Conservation (phyloP, 352 stramenopile genomes). For the Phytophthora litchii region DNA sequence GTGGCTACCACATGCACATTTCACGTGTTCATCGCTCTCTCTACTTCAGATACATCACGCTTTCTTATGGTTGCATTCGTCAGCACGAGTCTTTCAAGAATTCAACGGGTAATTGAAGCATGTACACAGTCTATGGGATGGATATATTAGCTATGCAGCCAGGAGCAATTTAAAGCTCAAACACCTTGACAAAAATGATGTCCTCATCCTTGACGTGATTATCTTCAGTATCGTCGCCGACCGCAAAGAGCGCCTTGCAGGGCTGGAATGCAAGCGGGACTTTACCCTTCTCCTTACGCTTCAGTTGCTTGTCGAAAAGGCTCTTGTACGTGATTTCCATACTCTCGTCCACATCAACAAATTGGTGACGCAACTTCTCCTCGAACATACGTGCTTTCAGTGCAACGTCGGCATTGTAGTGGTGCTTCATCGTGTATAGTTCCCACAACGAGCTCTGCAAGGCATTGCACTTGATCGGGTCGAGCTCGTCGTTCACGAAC, state of each 20-base stretch:
- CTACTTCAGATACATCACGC: too few relatives aligned
- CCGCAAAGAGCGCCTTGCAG: slow-evolving; percentile 62
- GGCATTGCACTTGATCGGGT: slow-evolving; percentile 74
- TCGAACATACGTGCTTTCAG: slow-evolving; percentile 92
- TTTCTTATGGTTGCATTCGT: too few relatives aligned
- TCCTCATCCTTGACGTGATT: slow-evolving; percentile 30
- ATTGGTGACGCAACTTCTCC: slow-evolving; percentile 80
- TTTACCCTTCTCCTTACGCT: slow-evolving; percentile 83
- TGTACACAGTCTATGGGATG: slow-evolving; percentile 31
- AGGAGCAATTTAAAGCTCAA: slow-evolving; percentile 61
- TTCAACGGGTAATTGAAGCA: neutral
- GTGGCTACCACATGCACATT: slow-evolving; percentile 1
- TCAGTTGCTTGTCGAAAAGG: slow-evolving; percentile 80
- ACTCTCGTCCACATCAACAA: slow-evolving; percentile 73
- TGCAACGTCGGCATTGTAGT: slow-evolving; percentile 95
- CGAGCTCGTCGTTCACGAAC: slow-evolving; percentile 72
- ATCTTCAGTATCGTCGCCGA: slow-evolving; percentile 12
- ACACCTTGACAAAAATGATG: slow-evolving; percentile 70
- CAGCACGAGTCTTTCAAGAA: neutral
- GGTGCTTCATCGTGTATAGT: slow-evolving; percentile 91
- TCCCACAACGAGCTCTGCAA: slow-evolving; percentile 97
- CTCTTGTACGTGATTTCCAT: slow-evolving; percentile 86
- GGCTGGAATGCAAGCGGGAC: slow-evolving; percentile 76
- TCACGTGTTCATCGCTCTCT: too few relatives aligned
- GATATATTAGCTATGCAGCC: slow-evolving; percentile 43